Conservation (phyloP, 2,329 filamentous ascomycete species). For the Rhexocercosporidium sp. region DNA sequence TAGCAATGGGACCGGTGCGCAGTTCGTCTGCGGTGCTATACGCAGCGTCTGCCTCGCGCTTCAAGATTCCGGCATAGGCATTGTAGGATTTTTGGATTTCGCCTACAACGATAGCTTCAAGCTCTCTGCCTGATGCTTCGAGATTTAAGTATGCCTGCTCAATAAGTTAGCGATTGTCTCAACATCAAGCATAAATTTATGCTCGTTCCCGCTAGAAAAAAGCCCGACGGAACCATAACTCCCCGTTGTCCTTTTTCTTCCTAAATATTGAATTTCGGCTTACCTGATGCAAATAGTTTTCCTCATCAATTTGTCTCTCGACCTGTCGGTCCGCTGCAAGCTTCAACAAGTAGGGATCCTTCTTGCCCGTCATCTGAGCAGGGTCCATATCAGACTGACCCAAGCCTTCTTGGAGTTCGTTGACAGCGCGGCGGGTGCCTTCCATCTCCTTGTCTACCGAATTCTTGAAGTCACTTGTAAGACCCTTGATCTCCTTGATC, state of each 20-base stretch:
- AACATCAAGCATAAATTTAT: not conserved
- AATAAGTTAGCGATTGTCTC: conserved; percentile 27
- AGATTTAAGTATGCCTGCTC: conserved; percentile 87
- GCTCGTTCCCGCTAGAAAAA: not conserved
- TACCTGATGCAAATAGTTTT: conserved; percentile 94
- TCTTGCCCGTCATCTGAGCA: conserved; percentile 77
- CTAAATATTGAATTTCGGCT: conserved; percentile 38
- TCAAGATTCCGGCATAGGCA: conserved; percentile 87
- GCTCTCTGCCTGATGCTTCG: conserved; percentile 89
- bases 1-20: conserved; percentile 82
- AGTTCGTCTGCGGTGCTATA: conserved; percentile 81
- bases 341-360: conserved; percentile 88
- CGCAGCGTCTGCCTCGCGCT: conserved; percentile 85
- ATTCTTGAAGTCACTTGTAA: conserved; percentile 96
- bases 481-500: conserved; percentile 96
- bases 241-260: not conserved
- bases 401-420: conserved; percentile 79
- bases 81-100: conserved; percentile 99
- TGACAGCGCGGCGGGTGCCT: conserved; percentile 77
- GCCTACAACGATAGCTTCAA: conserved; percentile 94
- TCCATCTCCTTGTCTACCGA: conserved; percentile 96
- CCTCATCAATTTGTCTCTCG: conserved; percentile 91
- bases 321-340: conserved; percentile 87
- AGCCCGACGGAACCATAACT: not conserved
- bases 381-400: conserved; percentile 81